A percentile compares a stretch with the other conserved stretches of the same genome.
Evolutionary conservation across 2,329 filamentous ascomycete species (phyloP).

Genomic region (Nemania diffusa): DNA sequence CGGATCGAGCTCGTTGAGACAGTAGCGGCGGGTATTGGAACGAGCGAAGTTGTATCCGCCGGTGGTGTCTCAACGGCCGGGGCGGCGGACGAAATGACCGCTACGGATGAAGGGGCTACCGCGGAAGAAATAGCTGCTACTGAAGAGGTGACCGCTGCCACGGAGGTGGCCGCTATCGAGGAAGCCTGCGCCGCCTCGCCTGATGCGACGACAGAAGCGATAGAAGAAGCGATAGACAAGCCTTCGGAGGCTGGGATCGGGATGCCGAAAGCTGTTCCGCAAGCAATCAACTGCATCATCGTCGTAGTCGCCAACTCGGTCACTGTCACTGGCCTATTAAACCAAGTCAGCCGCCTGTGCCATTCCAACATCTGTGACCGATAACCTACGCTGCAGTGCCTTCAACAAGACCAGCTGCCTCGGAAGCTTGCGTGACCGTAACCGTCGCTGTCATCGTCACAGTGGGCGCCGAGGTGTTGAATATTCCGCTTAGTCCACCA

Average conservation of each 20-base stretch:
- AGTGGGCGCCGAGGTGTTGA: conserved; percentile 23
- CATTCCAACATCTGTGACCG: conserved; percentile 19
- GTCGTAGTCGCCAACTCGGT: conserved; percentile 44
- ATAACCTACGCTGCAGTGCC: conserved; percentile 29
- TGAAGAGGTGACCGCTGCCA: neutral
- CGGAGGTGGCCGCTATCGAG: conserved; percentile 15
- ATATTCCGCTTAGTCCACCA: conserved; percentile 11
- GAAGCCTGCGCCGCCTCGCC: conserved; percentile 28
- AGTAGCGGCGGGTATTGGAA: neutral
- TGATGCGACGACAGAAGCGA: conserved; percentile 41
- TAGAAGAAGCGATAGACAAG: conserved; percentile 43
- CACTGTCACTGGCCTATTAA: conserved; percentile 34
- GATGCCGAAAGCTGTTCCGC: conserved; percentile 40
- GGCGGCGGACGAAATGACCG: neutral
- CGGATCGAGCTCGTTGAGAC: conserved; percentile 13
- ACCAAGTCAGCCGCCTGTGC: conserved; percentile 10
- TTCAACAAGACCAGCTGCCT: too few relatives aligned
- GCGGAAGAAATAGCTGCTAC: conserved; percentile 3
- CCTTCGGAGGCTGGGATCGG: conserved; percentile 41
- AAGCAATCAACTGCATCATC: conserved; percentile 47
- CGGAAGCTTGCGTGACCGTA: conserved; percentile 52
- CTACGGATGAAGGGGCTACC: conserved; percentile 20
- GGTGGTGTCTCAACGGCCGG: conserved; percentile 12
- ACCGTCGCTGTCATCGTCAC: conserved; percentile 43
- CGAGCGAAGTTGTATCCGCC: conserved; percentile 7